Percentiles rank a stretch among this genome's conserved stretches.
Evolutionary conservation across 345 rosid species (phyloP).

Genomic region (Capsella bursapastoris): DNA sequence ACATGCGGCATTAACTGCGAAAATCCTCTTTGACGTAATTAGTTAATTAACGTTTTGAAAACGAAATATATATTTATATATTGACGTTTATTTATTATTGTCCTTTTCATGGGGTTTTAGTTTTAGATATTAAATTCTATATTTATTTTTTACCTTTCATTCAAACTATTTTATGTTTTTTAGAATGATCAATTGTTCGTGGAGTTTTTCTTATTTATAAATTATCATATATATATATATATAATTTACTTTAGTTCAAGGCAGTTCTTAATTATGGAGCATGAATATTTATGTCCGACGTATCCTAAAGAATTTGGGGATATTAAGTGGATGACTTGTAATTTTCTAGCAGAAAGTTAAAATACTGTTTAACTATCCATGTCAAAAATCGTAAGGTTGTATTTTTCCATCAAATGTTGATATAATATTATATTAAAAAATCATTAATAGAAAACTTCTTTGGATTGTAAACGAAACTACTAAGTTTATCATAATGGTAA

Average conservation of each 20-base stretch:
- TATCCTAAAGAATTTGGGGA: neutral
- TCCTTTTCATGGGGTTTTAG: neutral
- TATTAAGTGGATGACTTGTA: constrained; percentile 2
- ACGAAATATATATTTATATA: neutral
- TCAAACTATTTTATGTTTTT: neutral
- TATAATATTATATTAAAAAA: neutral
- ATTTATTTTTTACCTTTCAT: neutral
- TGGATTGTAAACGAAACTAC: neutral
- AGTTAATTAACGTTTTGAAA: neutral
- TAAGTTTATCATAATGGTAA: neutral
- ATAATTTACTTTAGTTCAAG: neutral
- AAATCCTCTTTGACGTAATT: constrained; percentile 5
- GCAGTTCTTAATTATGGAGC: neutral
- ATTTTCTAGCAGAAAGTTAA: neutral
- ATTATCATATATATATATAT: neutral
- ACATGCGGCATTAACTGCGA: neutral
- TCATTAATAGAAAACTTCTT: neutral
- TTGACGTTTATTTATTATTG: constrained; percentile 1
- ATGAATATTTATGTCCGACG: neutral
- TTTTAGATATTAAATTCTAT: neutral
- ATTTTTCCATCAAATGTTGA: neutral
- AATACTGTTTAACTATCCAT: neutral
- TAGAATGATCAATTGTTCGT: neutral
- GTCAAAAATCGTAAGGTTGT: neutral
- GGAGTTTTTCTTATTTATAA: neutral